Evolutionary conservation across 192 early-diverging fungal species (phyloP).

Genomic region (Mortierella alpina): DNA sequence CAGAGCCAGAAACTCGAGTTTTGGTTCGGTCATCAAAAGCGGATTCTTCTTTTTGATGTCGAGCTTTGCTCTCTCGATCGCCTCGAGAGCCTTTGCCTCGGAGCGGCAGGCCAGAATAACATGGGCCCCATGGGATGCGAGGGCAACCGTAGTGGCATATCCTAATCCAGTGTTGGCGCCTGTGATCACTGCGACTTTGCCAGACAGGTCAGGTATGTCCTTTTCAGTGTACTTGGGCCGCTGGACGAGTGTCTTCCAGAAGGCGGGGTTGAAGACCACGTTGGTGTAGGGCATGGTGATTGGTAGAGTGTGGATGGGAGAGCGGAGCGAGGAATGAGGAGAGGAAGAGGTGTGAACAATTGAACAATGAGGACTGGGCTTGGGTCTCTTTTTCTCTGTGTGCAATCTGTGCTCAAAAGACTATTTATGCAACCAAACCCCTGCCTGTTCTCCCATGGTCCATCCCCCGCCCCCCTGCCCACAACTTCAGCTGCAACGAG

Average conservation of each 20-base stretch:
- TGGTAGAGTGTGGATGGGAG: background rate
- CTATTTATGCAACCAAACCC: background rate
- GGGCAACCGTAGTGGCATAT: slow-evolving; percentile 34
- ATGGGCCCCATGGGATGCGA: slow-evolving; percentile 35
- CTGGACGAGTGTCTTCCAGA: slow-evolving; percentile 41
- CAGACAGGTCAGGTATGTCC: slow-evolving; percentile 53
- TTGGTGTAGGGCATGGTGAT: slow-evolving; percentile 40
- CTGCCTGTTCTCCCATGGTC: too few relatives aligned
- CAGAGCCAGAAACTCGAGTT: slow-evolving; percentile 48
- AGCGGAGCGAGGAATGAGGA: background rate
- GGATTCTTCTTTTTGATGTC: slow-evolving; percentile 25
- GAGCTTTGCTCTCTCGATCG: slow-evolving; percentile 16
- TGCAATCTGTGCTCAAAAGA: slow-evolving; percentile 1
- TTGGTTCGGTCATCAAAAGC: slow-evolving; percentile 3
- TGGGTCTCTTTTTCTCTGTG: too few relatives aligned
- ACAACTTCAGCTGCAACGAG: too few relatives aligned
- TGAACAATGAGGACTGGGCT: background rate
- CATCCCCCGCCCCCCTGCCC: too few relatives aligned
- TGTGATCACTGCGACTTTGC: slow-evolving; percentile 61
- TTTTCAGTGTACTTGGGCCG: slow-evolving; percentile 36
- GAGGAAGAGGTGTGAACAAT: background rate
- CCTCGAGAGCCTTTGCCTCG: slow-evolving; percentile 15
- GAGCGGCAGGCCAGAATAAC: slow-evolving; percentile 40
- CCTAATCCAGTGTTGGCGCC: slow-evolving; percentile 60
- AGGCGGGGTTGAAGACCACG: slow-evolving; percentile 31